Base-by-base conservation (phyloP, 1,284 basidiomycete species). In the Cystobasidium sp. region DNA sequence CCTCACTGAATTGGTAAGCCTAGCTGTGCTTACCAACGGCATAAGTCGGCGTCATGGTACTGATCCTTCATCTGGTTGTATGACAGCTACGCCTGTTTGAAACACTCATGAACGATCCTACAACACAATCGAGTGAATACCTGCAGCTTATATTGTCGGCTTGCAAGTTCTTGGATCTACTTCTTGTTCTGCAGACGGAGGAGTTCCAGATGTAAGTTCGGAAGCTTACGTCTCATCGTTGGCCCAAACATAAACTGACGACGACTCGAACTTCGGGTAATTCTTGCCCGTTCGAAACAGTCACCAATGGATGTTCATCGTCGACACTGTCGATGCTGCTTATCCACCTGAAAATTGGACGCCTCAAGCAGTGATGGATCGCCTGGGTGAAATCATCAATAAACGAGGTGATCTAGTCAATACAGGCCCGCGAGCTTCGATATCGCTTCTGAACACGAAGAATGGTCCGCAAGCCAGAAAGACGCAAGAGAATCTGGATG, bases 291-390 rank as follows among this genome's bases (percentile, higher is more conserved):
- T n/a, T n/a, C n/a, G n/a, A n/a, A n/a, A 9, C 77, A 97, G 94
- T 78, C 92, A 99, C 82, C 94, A 99, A 85, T 99, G 97, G 96
- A 91, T 97, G 79, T 99, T 99, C 81, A 89, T 98, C 69, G 97
- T 94, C 0, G 97, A 99, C 82, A 98, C 96, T 0, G 92, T 95
- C 6, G 97, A 99, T 80, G 94, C 95, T 0, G 88, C 94, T 12
- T 94, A 94, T 82, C 90, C 90, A 8, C 90, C 92, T 0, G 90
- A 94, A 77, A 86, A 89, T 56, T 94, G 91, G 88, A 84, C 85
- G 58, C 90, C 95, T 0, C 90, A 92, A 76, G 91, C 93, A 1
- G 88, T 98, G 83, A 87, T 98, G 81, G 96, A 99, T 81, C 90
- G 91, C 58, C 84, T 98, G 0, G 89, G 93, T n/a, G 92, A 94